A percentile compares a stretch with the other conserved stretches of the same genome.
These are phyloP conservation scores for Micractinium conductrix DNA, from an alignment of 139 green algal genomes.

Conservation along the genomic window DNA sequence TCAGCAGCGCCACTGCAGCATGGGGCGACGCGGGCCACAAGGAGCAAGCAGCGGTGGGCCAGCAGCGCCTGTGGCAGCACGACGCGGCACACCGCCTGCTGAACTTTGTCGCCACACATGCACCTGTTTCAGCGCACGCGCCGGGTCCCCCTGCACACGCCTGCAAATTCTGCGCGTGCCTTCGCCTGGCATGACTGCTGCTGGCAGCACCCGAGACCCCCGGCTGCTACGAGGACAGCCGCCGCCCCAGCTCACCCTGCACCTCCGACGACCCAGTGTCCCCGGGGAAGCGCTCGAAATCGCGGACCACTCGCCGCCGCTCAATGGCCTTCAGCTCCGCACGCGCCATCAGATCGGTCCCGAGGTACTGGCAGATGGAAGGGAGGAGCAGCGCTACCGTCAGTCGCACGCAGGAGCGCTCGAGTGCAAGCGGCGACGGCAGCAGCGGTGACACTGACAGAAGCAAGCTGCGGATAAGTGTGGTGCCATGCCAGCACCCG, in stretches of 20 bases:
- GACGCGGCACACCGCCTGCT: too few relatives aligned
- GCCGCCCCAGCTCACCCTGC: conserved; percentile 45
- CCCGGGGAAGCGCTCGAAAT: conserved; percentile 57
- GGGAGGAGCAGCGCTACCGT: background rate
- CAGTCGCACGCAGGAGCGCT: too few relatives aligned
- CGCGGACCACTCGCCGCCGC: conserved; percentile 29
- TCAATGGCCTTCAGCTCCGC: conserved; percentile 11
- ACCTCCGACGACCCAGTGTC: conserved; percentile 68
- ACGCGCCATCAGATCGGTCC: conserved; percentile 16
- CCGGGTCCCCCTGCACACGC: too few relatives aligned
- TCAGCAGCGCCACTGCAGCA: conserved; percentile 55
- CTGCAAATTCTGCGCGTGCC: too few relatives aligned
- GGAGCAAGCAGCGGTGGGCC: too few relatives aligned
- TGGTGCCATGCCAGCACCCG: background rate
- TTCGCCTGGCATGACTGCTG: too few relatives aligned
- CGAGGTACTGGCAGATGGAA: conserved; percentile 48
- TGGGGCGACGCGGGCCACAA: too few relatives aligned
- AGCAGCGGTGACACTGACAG: background rate
- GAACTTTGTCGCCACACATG: too few relatives aligned
- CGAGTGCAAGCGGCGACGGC: too few relatives aligned
- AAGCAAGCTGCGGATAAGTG: background rate
- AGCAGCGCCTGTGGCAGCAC: too few relatives aligned
- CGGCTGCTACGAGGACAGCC: background rate
- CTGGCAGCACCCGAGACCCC: too few relatives aligned
- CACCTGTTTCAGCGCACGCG: too few relatives aligned